These are phyloP conservation scores for Kondoa malvinella DNA, from an alignment of 768 basidiomycete genomes.

Conservation along the genomic window DNA sequence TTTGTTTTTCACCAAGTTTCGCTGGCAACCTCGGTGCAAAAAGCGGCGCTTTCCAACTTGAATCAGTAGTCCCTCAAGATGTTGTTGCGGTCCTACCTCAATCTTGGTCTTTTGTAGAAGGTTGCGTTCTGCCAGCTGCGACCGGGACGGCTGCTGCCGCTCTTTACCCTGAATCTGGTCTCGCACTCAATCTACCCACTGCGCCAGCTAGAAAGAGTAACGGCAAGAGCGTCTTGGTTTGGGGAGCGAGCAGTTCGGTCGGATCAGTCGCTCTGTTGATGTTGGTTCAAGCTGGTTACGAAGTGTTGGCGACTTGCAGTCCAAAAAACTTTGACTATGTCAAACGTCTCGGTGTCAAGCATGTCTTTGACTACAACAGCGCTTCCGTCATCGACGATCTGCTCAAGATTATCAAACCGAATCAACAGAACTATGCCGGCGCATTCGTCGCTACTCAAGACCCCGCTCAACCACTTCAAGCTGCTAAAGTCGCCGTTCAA, in stretches of 20 bases:
- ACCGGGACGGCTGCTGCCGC: conserved; percentile 42
- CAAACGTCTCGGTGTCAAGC: conserved; percentile 19
- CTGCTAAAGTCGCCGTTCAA: background rate
- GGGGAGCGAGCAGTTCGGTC: conserved; percentile 21
- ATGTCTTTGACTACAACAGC: conserved; percentile 23
- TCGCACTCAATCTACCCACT: conserved; percentile 14
- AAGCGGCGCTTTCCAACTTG: conserved; percentile 34
- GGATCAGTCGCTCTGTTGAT: conserved; percentile 24
- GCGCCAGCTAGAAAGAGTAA: background rate
- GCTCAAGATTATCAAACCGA: conserved; percentile 14
- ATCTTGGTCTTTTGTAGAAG: conserved; percentile 39
- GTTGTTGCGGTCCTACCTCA: conserved; percentile 36
- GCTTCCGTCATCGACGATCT: conserved; percentile 17
- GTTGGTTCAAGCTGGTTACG: conserved; percentile 20
- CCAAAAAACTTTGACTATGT: conserved; percentile 28
- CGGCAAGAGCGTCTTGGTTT: conserved; percentile 20
- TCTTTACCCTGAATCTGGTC: conserved; percentile 32
- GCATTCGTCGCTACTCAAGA: conserved; percentile 12
- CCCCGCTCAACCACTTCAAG: background rate
- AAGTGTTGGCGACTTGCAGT: conserved; percentile 23
- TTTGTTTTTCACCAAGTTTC: background rate
- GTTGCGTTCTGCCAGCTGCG: conserved; percentile 39
- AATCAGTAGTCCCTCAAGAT: conserved; percentile 36
- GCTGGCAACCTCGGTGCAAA: conserved; percentile 14
- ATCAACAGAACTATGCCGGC: conserved; percentile 6